These are phyloP conservation scores for Vitellaria paradoxa DNA, from an alignment of 179 eudicot species.

Conservation along the genomic window DNA sequence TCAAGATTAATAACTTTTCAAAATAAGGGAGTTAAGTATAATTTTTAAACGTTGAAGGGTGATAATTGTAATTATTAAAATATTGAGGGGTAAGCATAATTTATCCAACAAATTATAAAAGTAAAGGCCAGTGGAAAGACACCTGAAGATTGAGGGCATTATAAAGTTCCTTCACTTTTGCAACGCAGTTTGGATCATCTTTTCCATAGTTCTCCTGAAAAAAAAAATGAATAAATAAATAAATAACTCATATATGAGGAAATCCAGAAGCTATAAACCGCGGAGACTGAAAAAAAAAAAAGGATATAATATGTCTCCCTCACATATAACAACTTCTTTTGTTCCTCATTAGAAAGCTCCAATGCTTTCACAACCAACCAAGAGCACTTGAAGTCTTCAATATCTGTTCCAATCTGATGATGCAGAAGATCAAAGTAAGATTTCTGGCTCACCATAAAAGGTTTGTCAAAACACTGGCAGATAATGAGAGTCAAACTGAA, in stretches of 20 bases:
- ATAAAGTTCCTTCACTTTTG: slow-evolving; percentile 60
- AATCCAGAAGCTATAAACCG: neutral
- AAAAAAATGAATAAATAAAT: neutral
- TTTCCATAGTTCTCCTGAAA: slow-evolving; percentile 80
- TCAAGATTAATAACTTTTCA: no score
- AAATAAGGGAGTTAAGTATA: no score
- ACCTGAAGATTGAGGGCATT: slow-evolving; percentile 59
- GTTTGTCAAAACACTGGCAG: no score
- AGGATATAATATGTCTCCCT: slow-evolving; percentile 13
- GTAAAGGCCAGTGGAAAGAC: neutral
- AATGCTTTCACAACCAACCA: slow-evolving; percentile 89
- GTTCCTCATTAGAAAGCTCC: slow-evolving; percentile 66
- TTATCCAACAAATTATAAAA: no score
- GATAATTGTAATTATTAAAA: no score
- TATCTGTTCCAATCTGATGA: slow-evolving; percentile 77
- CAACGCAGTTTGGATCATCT: slow-evolving; percentile 51
- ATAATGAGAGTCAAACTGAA: neutral
- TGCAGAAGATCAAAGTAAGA: neutral
- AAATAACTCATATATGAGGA: neutral
- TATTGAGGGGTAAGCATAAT: no score
- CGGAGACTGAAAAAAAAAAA: no score
- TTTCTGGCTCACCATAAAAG: neutral
- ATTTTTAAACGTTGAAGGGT: no score
- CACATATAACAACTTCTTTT: slow-evolving; percentile 60
- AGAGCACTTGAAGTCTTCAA: slow-evolving; percentile 84